phyloP scores from a whole-genome alignment of 768 basidiomycete genomes.

The Cystofilobasidium capitatum region DNA sequence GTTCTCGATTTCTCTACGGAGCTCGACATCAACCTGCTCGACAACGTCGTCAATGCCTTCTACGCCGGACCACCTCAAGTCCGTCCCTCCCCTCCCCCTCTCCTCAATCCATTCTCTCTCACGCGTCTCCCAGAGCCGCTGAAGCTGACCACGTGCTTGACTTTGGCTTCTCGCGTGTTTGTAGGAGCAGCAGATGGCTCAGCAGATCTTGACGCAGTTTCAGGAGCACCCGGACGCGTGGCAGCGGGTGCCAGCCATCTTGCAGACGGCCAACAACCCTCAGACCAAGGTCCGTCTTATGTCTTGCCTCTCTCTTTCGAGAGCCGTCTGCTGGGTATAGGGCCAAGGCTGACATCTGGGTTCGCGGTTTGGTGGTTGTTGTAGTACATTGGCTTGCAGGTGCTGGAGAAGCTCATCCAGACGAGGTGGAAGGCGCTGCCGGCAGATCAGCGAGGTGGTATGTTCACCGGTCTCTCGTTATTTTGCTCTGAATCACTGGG shows the following conservation, averaged over 20 bases:
- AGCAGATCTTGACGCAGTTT: slow-evolving; percentile 86
- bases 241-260: slow-evolving; percentile 89
- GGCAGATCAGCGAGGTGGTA: slow-evolving; percentile 83
- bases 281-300: slow-evolving; percentile 54
- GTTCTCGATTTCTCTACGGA: slow-evolving; percentile 88
- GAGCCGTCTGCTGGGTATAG: neutral
- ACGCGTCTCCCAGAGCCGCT: neutral
- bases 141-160: neutral
- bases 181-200: slow-evolving; percentile 81
- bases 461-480: neutral
- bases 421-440: slow-evolving; percentile 95
- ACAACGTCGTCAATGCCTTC: slow-evolving; percentile 85
- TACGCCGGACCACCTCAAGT: slow-evolving; percentile 79
- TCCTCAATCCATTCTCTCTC: neutral
- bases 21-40: slow-evolving; percentile 84
- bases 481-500: neutral
- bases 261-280: slow-evolving; percentile 70
- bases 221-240: slow-evolving; percentile 94
- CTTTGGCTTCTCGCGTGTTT: slow-evolving; percentile 18
- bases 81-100: slow-evolving; percentile 27
- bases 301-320: neutral
- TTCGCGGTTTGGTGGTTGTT: neutral
- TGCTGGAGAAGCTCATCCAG: slow-evolving; percentile 86
- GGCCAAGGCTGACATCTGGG: slow-evolving; percentile 8
- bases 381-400: slow-evolving; percentile 92